These are phyloP conservation scores for Funneliformis geosporum DNA, from an alignment of 192 early-diverging fungal genomes.

Conservation along the genomic window DNA sequence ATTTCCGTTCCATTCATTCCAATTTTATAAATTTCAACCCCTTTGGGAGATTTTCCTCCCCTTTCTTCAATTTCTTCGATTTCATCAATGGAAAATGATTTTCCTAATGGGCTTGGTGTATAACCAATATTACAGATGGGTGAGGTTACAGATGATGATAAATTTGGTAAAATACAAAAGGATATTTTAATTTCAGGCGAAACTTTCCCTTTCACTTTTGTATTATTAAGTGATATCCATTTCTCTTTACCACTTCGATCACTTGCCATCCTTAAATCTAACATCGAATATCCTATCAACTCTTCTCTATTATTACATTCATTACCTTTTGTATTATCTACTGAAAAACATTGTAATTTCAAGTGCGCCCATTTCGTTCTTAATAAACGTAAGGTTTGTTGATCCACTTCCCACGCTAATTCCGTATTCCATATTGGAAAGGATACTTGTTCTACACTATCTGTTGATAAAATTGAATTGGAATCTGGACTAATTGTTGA, in stretches of 20 bases:
- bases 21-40: conserved; percentile 15
- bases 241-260: conserved; percentile 36
- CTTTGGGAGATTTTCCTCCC: neutral
- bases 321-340: conserved; percentile 31
- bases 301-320: conserved; percentile 33
- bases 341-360: conserved; percentile 48
- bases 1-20: conserved; percentile 10
- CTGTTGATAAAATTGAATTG: conserved; percentile 44
- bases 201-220: conserved; percentile 34
- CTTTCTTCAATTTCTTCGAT: neutral
- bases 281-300: conserved; percentile 43
- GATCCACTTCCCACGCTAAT: conserved; percentile 51
- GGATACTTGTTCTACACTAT: conserved; percentile 44
- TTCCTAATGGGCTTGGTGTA: neutral
- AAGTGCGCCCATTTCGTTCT: conserved; percentile 44
- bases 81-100: neutral
- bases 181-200: conserved; percentile 46
- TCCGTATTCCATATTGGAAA: conserved; percentile 52
- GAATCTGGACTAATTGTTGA: conserved; percentile 46
- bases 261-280: conserved; percentile 40
- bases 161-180: conserved; percentile 36
- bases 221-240: conserved; percentile 39
- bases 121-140: neutral
- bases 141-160: conserved; percentile 20
- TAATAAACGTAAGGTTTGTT: conserved; percentile 44